Evolutionary conservation across 1,284 basidiomycete genomes (phyloP), one percentile per base, ranked within the genome.

Genomic region (Apiotrichum domesticum): DNA sequence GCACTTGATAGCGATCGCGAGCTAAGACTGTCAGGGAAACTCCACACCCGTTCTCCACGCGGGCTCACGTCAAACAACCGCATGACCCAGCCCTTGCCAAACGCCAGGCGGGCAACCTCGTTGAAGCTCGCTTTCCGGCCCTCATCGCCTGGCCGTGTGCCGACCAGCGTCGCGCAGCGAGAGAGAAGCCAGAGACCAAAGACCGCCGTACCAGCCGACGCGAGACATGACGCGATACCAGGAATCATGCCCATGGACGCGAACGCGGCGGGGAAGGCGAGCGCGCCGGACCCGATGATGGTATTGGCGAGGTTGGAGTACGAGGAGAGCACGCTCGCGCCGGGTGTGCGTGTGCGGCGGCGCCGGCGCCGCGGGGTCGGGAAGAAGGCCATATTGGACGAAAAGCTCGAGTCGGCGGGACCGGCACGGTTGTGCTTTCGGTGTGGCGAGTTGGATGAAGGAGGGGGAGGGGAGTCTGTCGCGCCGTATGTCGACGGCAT

Each of bases 1-100:
- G 74, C 92, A 97, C 74, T 97, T 97, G 73, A 88, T 87, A 2
- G 93, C 94, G 66, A 99, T 97, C 6, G 95, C 94, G 3, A 86
- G 83, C 75, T 98, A 90, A 66, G 95, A 92, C 72, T 40, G 56
- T 59, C 46, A 29, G n/a, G 5, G 15, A 46, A 13, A 32, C 3
- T 47, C 21, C 34, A 21, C 13, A 29, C 29, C 3, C 29, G 2
- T 29, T 29, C 29, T 29, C 29, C 29, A 10, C 13, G 4, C 11
- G 9, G 2, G 65, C 73, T 64, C 61, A 73, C 74, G 61, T 75
- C 73, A 63, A 76, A 78, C 35, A 66, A 56, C 46, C 65, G 66
- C 41, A 64, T 72, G 4, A 71, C 70, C 74, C 74, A 78, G 13
- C 66, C 73, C 65, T 67, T 78, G 4, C 73, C 78, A 64, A 91